Evolutionary conservation across 1,284 basidiomycete genomes (phyloP), one percentile per base, ranked within the genome.

Genomic region (Cystobasidiaceae sp.): DNA sequence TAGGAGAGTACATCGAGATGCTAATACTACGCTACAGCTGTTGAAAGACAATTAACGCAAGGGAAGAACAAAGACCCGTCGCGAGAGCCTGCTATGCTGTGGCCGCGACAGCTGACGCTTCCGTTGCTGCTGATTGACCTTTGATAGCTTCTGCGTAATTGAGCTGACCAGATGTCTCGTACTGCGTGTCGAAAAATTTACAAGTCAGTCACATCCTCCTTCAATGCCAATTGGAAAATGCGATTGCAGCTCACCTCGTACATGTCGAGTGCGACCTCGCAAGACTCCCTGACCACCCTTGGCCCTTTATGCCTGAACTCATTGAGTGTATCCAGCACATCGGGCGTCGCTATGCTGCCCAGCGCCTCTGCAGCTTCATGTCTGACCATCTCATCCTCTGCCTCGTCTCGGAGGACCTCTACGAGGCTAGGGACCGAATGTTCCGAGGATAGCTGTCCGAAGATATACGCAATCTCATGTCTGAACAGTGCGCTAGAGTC

Each of bases 361-460:
- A 98, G 83, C 2, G 96, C 96, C 78, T 99, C 96, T 5, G 96
- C 96, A 21, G 94, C 96, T 78, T 99, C 96, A 74, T 99, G 96
- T 25, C 96, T 85, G 4, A 99, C 96, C 96, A 99, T 98, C 66
- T 96, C 92, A 50, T 88, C 88, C 78, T 98, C 96, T 0, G 78
- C 75, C 0, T 75, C 67, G 70, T 94, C 81, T 69, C 85, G 80
- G 8, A 99, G 82, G 17, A 96, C 90, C 39, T 82, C 77, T 43
- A 97, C 76, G 27, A 99, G 83, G 1, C 88, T 82, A 1, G 93
- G 91, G 23, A 97, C 89, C 0, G 91, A 90, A 74, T 93, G 86
- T 1, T 88, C 83, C 4, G 91, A 93, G 59, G 90, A 85, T 33
- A 99, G 83, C 78, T 99, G 96, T 19, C 96, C 96, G 74, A 98